Evolutionary conservation across 805 yeast genomes (phyloP), one percentile per base, ranked within the genome.

Genomic region (Metschnikowia picachoensis): DNA sequence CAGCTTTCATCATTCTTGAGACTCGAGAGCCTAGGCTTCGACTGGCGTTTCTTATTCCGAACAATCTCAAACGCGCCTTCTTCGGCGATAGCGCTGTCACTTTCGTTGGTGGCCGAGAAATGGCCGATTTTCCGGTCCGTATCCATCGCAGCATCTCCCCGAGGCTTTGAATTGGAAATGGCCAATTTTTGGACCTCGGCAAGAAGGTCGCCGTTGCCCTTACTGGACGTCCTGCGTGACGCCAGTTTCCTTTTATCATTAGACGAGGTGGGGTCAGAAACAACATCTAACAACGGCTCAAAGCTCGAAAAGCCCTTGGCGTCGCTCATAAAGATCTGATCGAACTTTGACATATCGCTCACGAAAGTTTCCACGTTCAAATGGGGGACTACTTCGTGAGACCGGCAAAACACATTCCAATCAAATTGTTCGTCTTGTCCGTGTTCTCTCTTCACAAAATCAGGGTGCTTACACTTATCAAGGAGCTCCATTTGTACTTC

Each of bases 251-350:
- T 56, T 44, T 55, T 57, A 35, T 50, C 58, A 40, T 56, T 47
- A 8, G 49, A 44, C 8, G 35, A 4, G 7, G 17, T 13, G 5
- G 48, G 49, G 11, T 60, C 65, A 15, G 49, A 45, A 43, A 61
- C 66, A 14, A 60, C 48, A 49, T 72, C 77, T 29, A 70, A 44
- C 27, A 68, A 51, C 2, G 74, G 74, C 30, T 60, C 67, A 51
- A 72, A 72, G 6, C 62, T 56, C 38, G 43, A 25, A 39, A 45
- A 65, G 0, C 74, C 74, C 41, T 60, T 62, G 12, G 58, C 47
- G 43, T 69, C 68, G 44, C 66, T 62, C 60, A 71, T 64, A 40
- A 66, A 70, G 3, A 49, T 43, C 35, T 64, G 67, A 42, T 70
- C 68, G 49, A 56, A 68, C 2, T 13, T 44, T 1, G 37, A 34